A percentile compares a stretch with the other conserved stretches of the same genome.
These are phyloP conservation scores for Papiliotrema flavescens DNA, from an alignment of 1,284 basidiomycete genomes.

Conservation along the genomic window DNA sequence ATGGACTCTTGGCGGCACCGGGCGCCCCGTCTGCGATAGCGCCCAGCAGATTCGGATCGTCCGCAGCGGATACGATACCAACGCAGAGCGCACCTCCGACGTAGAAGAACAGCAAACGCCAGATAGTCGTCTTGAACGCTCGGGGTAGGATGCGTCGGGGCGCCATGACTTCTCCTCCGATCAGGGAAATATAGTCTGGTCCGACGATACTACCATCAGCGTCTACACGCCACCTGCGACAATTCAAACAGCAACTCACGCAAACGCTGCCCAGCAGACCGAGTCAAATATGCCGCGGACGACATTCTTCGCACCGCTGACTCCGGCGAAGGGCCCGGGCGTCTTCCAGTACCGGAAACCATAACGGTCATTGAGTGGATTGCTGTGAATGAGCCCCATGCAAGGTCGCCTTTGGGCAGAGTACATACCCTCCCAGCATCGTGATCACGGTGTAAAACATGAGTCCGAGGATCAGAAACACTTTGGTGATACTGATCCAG, in stretches of 20 bases:
- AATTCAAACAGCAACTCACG: slow-evolving; percentile 9
- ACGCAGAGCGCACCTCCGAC: slow-evolving; percentile 25
- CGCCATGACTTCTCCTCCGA: slow-evolving; percentile 21
- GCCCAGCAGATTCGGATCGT: slow-evolving; percentile 17
- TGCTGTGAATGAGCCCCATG: slow-evolving; percentile 6
- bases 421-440: slow-evolving; percentile 31
- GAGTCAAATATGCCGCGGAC: slow-evolving; percentile 29
- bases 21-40: slow-evolving; percentile 15
- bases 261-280: slow-evolving; percentile 29
- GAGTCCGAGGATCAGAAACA: slow-evolving; percentile 33
- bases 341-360: slow-evolving; percentile 36
- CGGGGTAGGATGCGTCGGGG: slow-evolving; percentile 34
- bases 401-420: background rate
- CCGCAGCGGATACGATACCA: slow-evolving; percentile 18
- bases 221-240: background rate
- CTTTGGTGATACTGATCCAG: slow-evolving; percentile 33
- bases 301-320: slow-evolving; percentile 15
- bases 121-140: slow-evolving; percentile 34
- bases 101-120: slow-evolving; percentile 38
- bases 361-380: slow-evolving; percentile 23
- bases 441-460: slow-evolving; percentile 38
- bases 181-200: slow-evolving; percentile 28
- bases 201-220: slow-evolving; percentile 14
- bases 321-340: slow-evolving; percentile 28
- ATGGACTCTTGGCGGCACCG: slow-evolving; percentile 18